Evolutionary conservation across 305 asterid species (phyloP).

Genomic region (Petunia hybrid): DNA sequence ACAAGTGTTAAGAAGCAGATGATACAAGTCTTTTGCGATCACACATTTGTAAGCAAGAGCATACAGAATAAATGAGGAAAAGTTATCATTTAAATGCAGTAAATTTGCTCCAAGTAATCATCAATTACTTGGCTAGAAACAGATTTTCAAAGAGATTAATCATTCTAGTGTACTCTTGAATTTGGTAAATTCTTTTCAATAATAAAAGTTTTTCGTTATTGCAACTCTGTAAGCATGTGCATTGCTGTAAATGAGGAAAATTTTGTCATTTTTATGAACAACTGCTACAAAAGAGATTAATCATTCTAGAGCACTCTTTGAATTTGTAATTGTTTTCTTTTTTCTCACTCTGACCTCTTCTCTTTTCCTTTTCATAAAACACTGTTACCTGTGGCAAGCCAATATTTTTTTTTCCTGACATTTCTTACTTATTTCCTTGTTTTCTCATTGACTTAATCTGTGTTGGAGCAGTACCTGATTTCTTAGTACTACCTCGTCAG

Average conservation of each 20-base stretch:
- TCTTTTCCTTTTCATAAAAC: background rate
- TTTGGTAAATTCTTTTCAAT: background rate
- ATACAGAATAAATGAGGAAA: constrained; percentile 7
- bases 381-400: background rate
- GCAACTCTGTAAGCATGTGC: constrained; percentile 1
- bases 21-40: constrained; percentile 4
- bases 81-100: background rate
- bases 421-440: background rate
- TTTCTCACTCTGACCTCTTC: background rate
- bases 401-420: background rate
- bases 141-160: background rate
- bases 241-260: constrained; percentile 20
- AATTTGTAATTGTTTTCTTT: background rate
- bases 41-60: background rate
- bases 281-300: background rate
- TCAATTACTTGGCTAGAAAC: background rate
- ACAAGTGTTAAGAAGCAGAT: background rate
- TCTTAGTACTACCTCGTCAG: background rate
- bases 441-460: background rate
- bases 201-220: background rate
- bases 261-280: background rate
- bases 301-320: background rate
- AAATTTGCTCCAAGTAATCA: constrained; percentile 3
- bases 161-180: background rate
- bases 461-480: background rate